A percentile compares a stretch with the other conserved stretches of the same genome.
phyloP scores from a whole-genome alignment of 139 green algal genomes.

The Chlorella sp. region DNA sequence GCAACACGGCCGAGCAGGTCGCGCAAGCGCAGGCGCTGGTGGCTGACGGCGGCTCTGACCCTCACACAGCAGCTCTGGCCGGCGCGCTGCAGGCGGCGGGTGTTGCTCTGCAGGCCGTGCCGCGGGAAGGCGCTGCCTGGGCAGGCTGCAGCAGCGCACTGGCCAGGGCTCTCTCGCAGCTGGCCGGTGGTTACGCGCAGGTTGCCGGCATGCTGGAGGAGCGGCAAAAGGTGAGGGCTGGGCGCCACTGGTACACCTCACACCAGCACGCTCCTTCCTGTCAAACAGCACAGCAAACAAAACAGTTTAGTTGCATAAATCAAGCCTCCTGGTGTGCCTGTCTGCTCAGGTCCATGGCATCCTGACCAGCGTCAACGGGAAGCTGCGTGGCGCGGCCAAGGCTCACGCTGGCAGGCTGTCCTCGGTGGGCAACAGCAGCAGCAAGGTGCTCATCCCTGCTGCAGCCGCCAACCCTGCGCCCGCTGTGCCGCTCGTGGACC shows the following conservation, averaged over 20 bases:
- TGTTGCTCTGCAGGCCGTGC: conserved; percentile 1
- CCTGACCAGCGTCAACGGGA: conserved; percentile 9
- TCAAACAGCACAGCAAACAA: background rate
- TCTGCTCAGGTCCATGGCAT: conserved; percentile 14
- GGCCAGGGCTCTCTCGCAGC: background rate
- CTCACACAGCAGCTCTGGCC: background rate
- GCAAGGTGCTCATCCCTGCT: too few relatives aligned
- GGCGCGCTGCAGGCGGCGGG: background rate
- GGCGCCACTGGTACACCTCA: background rate
- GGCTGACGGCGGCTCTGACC: background rate
- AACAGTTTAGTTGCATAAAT: background rate
- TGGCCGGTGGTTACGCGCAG: background rate
- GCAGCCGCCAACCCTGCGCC: background rate
- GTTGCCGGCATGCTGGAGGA: conserved; percentile 14
- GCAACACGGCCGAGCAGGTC: too few relatives aligned
- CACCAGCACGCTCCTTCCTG: background rate
- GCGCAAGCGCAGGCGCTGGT: background rate
- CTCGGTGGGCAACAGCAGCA: too few relatives aligned
- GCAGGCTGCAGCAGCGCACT: conserved; percentile 3
- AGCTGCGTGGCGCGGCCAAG: conserved; percentile 1
- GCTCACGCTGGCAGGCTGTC: conserved; percentile 1
- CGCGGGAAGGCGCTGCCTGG: background rate
- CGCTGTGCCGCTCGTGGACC: background rate
- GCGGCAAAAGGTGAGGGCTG: conserved; percentile 15
- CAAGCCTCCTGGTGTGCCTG: background rate